Evolutionary conservation across 2,329 filamentous ascomycete species (phyloP).

Genomic region (Fusarium nelsonii): DNA sequence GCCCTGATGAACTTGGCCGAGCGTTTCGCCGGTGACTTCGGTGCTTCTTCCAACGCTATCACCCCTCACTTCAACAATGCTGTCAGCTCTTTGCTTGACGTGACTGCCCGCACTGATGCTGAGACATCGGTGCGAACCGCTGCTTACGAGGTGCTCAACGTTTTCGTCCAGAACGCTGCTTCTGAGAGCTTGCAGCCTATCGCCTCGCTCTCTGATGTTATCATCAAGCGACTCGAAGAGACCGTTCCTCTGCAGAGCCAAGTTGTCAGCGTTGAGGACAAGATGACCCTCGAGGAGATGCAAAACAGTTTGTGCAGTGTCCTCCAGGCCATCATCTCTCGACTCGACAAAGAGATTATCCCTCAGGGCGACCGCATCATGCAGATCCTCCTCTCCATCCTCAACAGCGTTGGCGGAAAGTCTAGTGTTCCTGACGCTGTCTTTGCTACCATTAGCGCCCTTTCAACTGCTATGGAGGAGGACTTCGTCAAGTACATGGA

Average conservation of each 20-base stretch:
- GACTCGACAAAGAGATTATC: constrained; percentile 89
- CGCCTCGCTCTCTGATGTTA: constrained; percentile 85
- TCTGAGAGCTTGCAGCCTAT: constrained; percentile 86
- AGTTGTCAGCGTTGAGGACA: constrained; percentile 97
- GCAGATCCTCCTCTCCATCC: constrained; percentile 84
- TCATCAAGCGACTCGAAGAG: constrained; percentile 90
- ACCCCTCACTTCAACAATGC: constrained; percentile 95
- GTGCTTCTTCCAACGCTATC: constrained; percentile 81
- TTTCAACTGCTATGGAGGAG: constrained; percentile 90
- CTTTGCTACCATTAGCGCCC: constrained; percentile 91
- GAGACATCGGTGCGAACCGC: constrained; percentile 94
- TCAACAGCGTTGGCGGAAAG: constrained; percentile 82
- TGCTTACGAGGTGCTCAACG: constrained; percentile 95
- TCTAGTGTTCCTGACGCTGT: constrained; percentile 95
- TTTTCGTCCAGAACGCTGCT: constrained; percentile 91
- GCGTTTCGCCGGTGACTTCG: constrained; percentile 89
- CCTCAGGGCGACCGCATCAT: constrained; percentile 95
- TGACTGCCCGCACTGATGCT: constrained; percentile 84
- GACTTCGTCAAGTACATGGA: constrained; percentile 99
- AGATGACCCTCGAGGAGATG: constrained; percentile 95
- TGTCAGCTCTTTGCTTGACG: constrained; percentile 83
- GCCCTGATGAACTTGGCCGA: constrained; percentile 98
- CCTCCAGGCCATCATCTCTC: constrained; percentile 88
- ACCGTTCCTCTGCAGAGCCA: constrained; percentile 91
- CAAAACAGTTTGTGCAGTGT: constrained; percentile 95